Conservation (phyloP, 257 asterid genomes). For the Lavandula angustifolia region DNA sequence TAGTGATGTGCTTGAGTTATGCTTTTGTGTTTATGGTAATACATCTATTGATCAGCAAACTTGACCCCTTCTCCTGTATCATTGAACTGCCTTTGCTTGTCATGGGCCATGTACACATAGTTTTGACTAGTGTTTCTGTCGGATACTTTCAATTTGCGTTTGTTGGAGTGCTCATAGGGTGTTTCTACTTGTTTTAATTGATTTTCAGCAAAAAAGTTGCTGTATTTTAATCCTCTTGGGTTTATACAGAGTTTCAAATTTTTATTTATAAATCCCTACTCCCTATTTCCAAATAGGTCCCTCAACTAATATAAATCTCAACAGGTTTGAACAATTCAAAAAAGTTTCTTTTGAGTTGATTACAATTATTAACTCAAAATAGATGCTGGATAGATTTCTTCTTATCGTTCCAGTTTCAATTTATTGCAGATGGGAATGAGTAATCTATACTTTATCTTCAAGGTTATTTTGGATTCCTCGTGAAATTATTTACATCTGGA, state of each 20-base stretch:
- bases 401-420: constrained; percentile 25
- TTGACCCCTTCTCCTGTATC: not conserved
- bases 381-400: constrained; percentile 23
- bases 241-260: no score
- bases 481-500: no score
- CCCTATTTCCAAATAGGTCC: no score
- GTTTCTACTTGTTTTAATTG: not conserved
- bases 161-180: not conserved
- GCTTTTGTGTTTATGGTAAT: not conserved
- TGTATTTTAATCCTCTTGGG: no score
- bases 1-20: not conserved
- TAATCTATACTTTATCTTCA: no score
- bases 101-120: not conserved
- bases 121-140: not conserved
- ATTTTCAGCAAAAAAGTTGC: not conserved
- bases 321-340: no score
- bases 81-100: not conserved
- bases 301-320: no score
- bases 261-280: no score
- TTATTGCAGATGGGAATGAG: no score
- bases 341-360: not conserved
- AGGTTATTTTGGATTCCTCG: no score
- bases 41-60: no score
- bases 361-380: constrained; percentile 11
- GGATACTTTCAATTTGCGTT: not conserved